phyloP scores from a whole-genome alignment of 1,139 yeast species.

The Debaryomyces fabryi region DNA sequence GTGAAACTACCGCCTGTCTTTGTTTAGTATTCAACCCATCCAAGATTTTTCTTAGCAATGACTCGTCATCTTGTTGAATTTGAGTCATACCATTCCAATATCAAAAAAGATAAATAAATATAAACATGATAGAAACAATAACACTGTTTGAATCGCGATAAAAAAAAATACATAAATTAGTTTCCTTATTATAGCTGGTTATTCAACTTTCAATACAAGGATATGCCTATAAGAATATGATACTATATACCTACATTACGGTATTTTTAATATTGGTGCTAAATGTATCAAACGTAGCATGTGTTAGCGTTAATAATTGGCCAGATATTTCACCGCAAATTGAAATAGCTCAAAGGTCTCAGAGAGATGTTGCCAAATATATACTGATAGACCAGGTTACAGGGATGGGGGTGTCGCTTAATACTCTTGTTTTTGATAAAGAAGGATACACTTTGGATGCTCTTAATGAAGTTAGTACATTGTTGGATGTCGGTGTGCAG shows the following conservation, averaged over 20 bases:
- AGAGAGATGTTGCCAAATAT: conserved; percentile 64
- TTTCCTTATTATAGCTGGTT: background rate
- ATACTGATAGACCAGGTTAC: conserved; percentile 61
- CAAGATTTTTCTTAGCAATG: conserved; percentile 8
- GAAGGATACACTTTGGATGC: conserved; percentile 53
- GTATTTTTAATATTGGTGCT: background rate
- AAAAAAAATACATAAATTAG: background rate
- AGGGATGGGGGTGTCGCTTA: conserved; percentile 60
- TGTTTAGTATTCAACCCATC: conserved; percentile 59
- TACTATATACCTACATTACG: background rate
- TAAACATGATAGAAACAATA: background rate
- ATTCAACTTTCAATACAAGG: background rate
- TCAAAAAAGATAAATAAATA: background rate
- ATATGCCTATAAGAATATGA: background rate
- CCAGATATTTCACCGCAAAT: conserved; percentile 17
- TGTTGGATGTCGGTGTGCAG: conserved; percentile 56
- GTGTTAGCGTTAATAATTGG: conserved; percentile 20
- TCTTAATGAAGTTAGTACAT: conserved; percentile 33
- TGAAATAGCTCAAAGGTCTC: conserved; percentile 54
- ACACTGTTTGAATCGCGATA: background rate
- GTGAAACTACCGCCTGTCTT: conserved; percentile 59
- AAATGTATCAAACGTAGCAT: background rate
- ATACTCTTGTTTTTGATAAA: conserved; percentile 49
- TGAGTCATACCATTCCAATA: background rate
- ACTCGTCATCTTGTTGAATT: background rate